Evolutionary conservation across 495 filamentous ascomycete genomes (phyloP).

Genomic region (Hapsidospora chrysogenum): DNA sequence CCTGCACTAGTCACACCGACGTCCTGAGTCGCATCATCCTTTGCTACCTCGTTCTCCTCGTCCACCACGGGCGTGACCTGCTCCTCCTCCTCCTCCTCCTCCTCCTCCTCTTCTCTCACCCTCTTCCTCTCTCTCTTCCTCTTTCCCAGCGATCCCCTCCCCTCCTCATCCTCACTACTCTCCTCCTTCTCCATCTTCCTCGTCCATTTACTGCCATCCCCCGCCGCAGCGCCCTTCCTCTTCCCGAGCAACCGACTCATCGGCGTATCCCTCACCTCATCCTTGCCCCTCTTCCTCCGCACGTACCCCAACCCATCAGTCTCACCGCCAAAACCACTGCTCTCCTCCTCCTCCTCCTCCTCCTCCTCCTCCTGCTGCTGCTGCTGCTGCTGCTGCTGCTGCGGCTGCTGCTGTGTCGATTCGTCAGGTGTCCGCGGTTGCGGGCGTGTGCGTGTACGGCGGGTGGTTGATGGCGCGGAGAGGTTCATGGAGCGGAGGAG

Average conservation of each 20-base stretch:
- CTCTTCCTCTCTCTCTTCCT: constrained; percentile 3
- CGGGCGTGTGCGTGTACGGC: too few species aligned
- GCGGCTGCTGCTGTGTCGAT: too few species aligned
- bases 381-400: too few species aligned
- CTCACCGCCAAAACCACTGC: constrained; percentile 42
- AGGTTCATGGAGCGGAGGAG: constrained; percentile 1
- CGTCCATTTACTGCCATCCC: too few species aligned
- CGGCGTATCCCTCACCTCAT: constrained; percentile 13
- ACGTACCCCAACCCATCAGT: constrained; percentile 33
- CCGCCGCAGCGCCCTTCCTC: constrained; percentile 1
- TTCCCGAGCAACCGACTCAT: constrained; percentile 8
- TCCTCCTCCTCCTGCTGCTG: too few species aligned
- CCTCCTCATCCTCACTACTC: constrained; percentile 40
- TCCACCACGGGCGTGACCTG: too few species aligned
- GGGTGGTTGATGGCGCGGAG: too few species aligned
- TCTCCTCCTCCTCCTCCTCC: constrained; percentile 4
- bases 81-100: constrained; percentile 1
- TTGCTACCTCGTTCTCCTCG: background rate
- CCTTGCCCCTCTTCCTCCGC: constrained; percentile 2
- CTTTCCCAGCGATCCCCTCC: constrained; percentile 37
- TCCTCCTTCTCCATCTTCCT: constrained; percentile 16
- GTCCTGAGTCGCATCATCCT: background rate
- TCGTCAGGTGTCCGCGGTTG: too few species aligned
- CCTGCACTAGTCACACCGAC: background rate
- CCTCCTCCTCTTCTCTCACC: constrained; percentile 2